phyloP scores from a whole-genome alignment of 2,329 filamentous ascomycete species.

The Nothophaeocryptopus gaeumannii region DNA sequence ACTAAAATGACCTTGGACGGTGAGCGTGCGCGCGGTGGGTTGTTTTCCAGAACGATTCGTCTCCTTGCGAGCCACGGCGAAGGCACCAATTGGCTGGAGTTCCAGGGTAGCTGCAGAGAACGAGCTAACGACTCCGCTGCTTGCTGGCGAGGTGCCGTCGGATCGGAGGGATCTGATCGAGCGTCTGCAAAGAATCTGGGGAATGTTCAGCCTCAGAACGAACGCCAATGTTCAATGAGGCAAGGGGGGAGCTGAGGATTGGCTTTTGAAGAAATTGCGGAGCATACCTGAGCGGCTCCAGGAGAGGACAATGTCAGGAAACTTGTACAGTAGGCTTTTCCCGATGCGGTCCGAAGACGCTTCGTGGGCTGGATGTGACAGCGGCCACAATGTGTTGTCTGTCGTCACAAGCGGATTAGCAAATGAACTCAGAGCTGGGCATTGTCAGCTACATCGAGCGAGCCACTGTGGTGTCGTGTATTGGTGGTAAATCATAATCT shows the following conservation, averaged over 20 bases:
- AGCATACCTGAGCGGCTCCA: slow-evolving; percentile 20
- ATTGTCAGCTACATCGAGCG: neutral
- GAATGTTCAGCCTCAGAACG: slow-evolving; percentile 41
- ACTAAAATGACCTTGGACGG: slow-evolving; percentile 30
- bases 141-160: slow-evolving; percentile 28
- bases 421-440: neutral
- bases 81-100: slow-evolving; percentile 38
- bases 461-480: neutral
- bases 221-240: slow-evolving; percentile 29
- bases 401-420: neutral
- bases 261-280: slow-evolving; percentile 13
- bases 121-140: slow-evolving; percentile 55
- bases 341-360: neutral
- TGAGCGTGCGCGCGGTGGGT: slow-evolving; percentile 23
- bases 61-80: slow-evolving; percentile 44
- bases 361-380: neutral
- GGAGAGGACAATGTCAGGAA: neutral
- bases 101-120: slow-evolving; percentile 46
- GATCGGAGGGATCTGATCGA: slow-evolving; percentile 29
- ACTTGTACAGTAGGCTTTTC: neutral
- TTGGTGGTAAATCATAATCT: slow-evolving; percentile 3
- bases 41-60: slow-evolving; percentile 24
- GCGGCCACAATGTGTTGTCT: neutral
- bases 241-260: slow-evolving; percentile 31
- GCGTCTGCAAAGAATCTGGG: slow-evolving; percentile 41